phyloP scores from a whole-genome alignment of 768 basidiomycete genomes.

The Leccinum variicolor region DNA sequence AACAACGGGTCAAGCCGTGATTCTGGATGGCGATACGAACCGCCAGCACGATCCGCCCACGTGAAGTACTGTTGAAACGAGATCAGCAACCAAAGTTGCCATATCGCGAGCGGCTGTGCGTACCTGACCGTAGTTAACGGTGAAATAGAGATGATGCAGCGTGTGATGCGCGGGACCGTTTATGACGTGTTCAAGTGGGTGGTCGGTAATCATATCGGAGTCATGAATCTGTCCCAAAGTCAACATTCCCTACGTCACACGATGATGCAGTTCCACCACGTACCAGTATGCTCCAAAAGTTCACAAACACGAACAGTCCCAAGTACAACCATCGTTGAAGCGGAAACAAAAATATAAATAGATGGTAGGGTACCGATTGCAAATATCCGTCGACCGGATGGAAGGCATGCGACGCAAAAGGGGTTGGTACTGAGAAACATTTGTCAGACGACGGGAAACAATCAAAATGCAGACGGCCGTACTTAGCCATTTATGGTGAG shows the following conservation, averaged over 20 bases:
- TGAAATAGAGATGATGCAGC: slow-evolving; percentile 95
- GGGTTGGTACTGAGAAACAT: slow-evolving; percentile 75
- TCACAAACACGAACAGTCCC: slow-evolving; percentile 84
- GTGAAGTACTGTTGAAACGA: slow-evolving; percentile 78
- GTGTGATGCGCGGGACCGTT: slow-evolving; percentile 99
- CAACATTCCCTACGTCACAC: neutral
- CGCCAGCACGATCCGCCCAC: slow-evolving; percentile 81
- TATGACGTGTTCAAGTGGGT: slow-evolving; percentile 82
- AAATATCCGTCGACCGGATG: slow-evolving; percentile 93
- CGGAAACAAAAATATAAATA: slow-evolving; percentile 89
- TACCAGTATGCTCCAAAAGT: slow-evolving; percentile 92
- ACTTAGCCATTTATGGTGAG: slow-evolving; percentile 99
- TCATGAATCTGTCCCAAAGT: slow-evolving; percentile 79
- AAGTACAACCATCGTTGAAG: slow-evolving; percentile 84
- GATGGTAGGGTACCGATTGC: slow-evolving; percentile 93
- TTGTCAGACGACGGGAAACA: slow-evolving; percentile 5
- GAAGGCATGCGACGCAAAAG: slow-evolving; percentile 97
- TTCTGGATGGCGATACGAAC: slow-evolving; percentile 88
- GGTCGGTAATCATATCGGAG: slow-evolving; percentile 96
- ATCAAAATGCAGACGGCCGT: slow-evolving; percentile 26
- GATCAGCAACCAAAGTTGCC: slow-evolving; percentile 11
- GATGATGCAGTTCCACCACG: slow-evolving; percentile 22
- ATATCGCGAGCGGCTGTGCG: slow-evolving; percentile 29
- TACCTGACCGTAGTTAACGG: slow-evolving; percentile 92
- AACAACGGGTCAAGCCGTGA: slow-evolving; percentile 81